These are phyloP conservation scores for Pestalotiopsis sp. DNA, from an alignment of 2,329 filamentous ascomycete species.

Conservation along the genomic window DNA sequence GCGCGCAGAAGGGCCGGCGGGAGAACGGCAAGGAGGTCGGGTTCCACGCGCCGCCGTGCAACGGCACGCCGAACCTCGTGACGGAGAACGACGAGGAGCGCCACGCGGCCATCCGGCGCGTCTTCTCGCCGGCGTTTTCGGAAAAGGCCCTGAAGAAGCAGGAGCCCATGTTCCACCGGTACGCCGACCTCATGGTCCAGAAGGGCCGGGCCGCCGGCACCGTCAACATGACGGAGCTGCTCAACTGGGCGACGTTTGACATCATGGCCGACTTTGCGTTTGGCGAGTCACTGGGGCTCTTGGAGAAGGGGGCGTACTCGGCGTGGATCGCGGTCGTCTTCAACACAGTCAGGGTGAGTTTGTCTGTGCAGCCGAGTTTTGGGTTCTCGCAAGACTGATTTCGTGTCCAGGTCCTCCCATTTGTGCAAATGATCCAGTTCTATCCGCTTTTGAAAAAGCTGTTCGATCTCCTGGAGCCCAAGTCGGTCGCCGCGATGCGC, in stretches of 20 bases:
- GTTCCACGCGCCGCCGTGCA: constrained; percentile 19
- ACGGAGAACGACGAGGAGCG: constrained; percentile 21
- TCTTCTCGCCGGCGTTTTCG: constrained; percentile 34
- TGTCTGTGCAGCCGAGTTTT: background rate
- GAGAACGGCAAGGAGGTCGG: constrained; percentile 29
- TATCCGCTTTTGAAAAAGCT: constrained; percentile 24
- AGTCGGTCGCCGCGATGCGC: constrained; percentile 23
- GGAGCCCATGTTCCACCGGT: constrained; percentile 32
- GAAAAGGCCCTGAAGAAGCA: constrained; percentile 35
- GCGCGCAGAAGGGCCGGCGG: constrained; percentile 12
- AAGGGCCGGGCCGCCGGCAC: constrained; percentile 22
- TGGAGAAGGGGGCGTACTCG: constrained; percentile 27
- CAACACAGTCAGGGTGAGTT: constrained; percentile 22
- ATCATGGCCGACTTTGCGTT: constrained; percentile 45
- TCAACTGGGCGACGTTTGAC: constrained; percentile 38
- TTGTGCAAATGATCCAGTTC: constrained; percentile 26
- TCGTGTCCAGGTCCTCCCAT: constrained; percentile 16
- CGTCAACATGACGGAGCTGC: constrained; percentile 17
- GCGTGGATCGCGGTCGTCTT: constrained; percentile 21
- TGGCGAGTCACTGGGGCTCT: constrained; percentile 39
- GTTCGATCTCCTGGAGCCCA: constrained; percentile 25
- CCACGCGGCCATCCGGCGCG: constrained; percentile 26
- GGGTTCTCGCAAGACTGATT: background rate
- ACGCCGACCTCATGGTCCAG: constrained; percentile 29
- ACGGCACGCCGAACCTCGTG: constrained; percentile 3